Percentiles rank a stretch among this genome's conserved stretches.
Evolutionary conservation across 306 rosid genomes (phyloP).

Genomic region (Cucumis melo): DNA sequence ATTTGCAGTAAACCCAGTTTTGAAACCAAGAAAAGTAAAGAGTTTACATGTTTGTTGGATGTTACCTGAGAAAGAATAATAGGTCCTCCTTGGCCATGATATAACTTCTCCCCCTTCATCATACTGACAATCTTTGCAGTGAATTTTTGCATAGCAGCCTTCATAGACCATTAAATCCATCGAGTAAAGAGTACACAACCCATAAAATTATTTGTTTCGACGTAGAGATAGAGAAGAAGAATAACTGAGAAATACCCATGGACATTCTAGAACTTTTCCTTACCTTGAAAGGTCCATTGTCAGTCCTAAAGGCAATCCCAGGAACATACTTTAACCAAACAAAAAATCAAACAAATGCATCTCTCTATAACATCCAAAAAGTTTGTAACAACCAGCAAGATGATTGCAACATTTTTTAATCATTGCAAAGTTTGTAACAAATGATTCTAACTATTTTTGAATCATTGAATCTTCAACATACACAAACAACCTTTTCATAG

Average conservation of each 20-base stretch:
- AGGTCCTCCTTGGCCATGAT: conserved; percentile 88
- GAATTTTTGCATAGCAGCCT: conserved; percentile 85
- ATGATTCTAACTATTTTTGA: no score
- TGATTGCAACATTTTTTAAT: no score
- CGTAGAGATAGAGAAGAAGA: not conserved
- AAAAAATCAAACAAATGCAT: no score
- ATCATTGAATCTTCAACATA: no score
- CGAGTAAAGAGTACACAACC: not conserved
- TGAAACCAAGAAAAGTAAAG: conserved; percentile 3
- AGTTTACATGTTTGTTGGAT: not conserved
- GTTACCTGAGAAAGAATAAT: conserved; percentile 77
- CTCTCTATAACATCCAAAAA: no score
- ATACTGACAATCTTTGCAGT: conserved; percentile 60
- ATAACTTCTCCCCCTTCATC: conserved; percentile 80
- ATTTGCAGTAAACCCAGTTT: conserved; percentile 2
- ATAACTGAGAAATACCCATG: not conserved
- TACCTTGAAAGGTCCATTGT: conserved; percentile 89
- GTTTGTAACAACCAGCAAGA: no score
- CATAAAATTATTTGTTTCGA: not conserved
- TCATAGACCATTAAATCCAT: conserved; percentile 7
- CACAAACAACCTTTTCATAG: no score
- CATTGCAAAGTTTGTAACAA: no score
- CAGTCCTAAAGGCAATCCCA: conserved; percentile 75
- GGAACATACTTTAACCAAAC: conserved; percentile 93
- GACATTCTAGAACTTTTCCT: not conserved